Conservation (phyloP, 2,329 filamentous ascomycete species). For the Blastomyces parvus region DNA sequence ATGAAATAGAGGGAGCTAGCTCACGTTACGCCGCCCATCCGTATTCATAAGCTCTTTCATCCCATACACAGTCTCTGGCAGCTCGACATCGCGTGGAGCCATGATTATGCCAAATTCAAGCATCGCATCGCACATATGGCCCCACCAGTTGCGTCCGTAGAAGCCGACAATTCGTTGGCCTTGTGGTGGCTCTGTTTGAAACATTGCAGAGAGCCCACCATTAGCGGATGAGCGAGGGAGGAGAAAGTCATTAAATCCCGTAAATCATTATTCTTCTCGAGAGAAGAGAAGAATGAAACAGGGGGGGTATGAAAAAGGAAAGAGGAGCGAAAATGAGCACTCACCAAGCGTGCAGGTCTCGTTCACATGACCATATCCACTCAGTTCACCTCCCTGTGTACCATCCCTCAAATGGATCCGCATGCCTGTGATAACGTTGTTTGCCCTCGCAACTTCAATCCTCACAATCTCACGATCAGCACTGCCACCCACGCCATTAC, state of each 20-base stretch:
- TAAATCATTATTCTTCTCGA: neutral
- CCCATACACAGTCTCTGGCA: slow-evolving; percentile 36
- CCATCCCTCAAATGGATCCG: slow-evolving; percentile 24
- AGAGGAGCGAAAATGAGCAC: neutral
- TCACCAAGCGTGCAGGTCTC: slow-evolving; percentile 2
- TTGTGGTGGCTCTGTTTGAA: slow-evolving; percentile 17
- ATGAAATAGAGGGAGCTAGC: neutral
- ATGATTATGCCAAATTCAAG: slow-evolving; percentile 43
- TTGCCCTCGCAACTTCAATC: slow-evolving; percentile 22
- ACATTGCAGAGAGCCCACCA: neutral
- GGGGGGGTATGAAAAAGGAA: neutral
- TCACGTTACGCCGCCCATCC: slow-evolving; percentile 3
- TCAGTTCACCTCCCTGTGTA: slow-evolving; percentile 15
- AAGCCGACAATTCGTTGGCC: slow-evolving; percentile 41
- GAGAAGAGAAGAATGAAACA: neutral
- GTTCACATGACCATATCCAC: neutral
- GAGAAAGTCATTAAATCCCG: neutral
- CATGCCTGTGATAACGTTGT: slow-evolving; percentile 21
- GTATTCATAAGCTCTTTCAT: slow-evolving; percentile 31
- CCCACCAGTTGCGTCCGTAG: slow-evolving; percentile 32
- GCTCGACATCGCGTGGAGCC: slow-evolving; percentile 28
- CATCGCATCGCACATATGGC: slow-evolving; percentile 15
- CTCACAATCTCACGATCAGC: slow-evolving; percentile 23
- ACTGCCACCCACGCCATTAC: slow-evolving; percentile 9
- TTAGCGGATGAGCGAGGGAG: neutral